A percentile compares a stretch with the other conserved stretches of the same genome.
Evolutionary conservation across 2,329 filamentous ascomycete genomes (phyloP).

Genomic region (Torrubiella hemipterigena): DNA sequence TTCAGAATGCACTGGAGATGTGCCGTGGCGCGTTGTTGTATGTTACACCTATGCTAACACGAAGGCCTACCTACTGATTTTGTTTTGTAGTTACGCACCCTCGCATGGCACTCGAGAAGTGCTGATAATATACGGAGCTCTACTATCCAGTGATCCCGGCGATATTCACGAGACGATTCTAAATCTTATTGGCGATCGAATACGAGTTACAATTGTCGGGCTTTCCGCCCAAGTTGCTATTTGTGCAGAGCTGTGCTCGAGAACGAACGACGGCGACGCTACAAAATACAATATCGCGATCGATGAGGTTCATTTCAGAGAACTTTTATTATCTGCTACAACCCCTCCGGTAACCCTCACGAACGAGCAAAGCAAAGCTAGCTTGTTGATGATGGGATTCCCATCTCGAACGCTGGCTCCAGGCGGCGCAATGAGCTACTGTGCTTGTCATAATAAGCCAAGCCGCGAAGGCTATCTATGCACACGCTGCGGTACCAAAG

Average conservation of each 20-base stretch:
- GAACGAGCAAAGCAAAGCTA: constrained; percentile 43
- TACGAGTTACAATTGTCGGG: constrained; percentile 81
- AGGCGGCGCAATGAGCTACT: constrained; percentile 55
- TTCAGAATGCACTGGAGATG: constrained; percentile 96
- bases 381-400: constrained; percentile 94
- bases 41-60: constrained; percentile 13
- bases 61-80: too few relatives aligned
- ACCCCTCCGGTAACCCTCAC: constrained; percentile 77
- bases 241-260: constrained; percentile 76
- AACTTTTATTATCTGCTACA: constrained; percentile 79
- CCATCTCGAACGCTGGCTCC: constrained; percentile 72
- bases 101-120: constrained; percentile 89
- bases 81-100: constrained; percentile 60
- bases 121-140: constrained; percentile 80
- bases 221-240: constrained; percentile 87
- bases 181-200: constrained; percentile 66
- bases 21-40: constrained; percentile 81
- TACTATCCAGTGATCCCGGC: constrained; percentile 82
- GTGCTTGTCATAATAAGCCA: constrained; percentile 80
- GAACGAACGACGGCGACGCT: constrained; percentile 72
- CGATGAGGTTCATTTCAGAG: constrained; percentile 64
- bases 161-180: constrained; percentile 88
- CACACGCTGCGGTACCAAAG: constrained; percentile 76
- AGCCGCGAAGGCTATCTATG: constrained; percentile 80
- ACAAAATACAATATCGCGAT: constrained; percentile 72